Evolutionary conservation across 177 flowering plant species (phyloP).

Genomic region (Telopea speciosissima): DNA sequence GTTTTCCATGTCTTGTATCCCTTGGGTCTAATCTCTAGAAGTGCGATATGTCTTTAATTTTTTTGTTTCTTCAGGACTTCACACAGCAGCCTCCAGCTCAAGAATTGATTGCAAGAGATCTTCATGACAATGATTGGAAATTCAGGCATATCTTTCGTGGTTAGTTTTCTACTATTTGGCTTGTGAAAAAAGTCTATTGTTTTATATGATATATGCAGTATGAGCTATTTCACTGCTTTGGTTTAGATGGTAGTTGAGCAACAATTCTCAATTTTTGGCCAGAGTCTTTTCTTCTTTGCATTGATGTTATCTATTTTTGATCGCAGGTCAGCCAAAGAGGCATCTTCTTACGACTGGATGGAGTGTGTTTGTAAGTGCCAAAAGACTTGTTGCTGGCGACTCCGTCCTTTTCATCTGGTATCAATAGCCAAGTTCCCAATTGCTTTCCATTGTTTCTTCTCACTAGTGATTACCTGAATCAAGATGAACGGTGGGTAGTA

Average conservation of each 20-base stretch:
- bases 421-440: neutral
- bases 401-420: constrained; percentile 91
- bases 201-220: no score
- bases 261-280: no score
- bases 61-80: constrained; percentile 50
- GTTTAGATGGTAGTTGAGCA: no score
- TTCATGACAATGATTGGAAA: constrained; percentile 94
- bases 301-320: neutral
- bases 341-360: constrained; percentile 89
- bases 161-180: constrained; percentile 17
- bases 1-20: neutral
- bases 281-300: neutral
- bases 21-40: neutral
- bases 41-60: neutral
- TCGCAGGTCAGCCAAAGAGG: constrained; percentile 84
- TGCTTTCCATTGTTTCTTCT: neutral
- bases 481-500: neutral
- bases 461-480: neutral
- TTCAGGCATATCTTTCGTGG: constrained; percentile 94
- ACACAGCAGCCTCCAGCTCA: constrained; percentile 95
- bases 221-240: no score
- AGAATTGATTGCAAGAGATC: constrained; percentile 92
- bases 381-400: constrained; percentile 88
- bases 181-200: neutral
- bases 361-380: constrained; percentile 91